phyloP scores from a whole-genome alignment of 495 filamentous ascomycete species.

The Tuber magnatum region DNA sequence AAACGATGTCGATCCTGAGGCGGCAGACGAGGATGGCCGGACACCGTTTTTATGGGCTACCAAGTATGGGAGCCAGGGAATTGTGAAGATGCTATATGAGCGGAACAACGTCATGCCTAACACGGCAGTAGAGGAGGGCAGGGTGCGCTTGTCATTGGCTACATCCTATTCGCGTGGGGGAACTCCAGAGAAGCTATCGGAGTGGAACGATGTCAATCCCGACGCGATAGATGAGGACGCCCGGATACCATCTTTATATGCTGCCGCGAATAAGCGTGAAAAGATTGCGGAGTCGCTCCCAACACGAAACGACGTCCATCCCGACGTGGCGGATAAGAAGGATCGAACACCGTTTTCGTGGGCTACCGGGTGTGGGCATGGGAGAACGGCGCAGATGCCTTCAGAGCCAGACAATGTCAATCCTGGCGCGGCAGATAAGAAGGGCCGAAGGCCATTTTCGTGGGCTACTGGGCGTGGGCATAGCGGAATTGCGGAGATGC shows the following conservation, averaged over 20 bases:
- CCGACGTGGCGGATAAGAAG: slow-evolving; percentile 10
- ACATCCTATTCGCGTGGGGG: slow-evolving; percentile 32
- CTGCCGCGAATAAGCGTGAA: slow-evolving; percentile 42
- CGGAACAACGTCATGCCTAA: slow-evolving; percentile 35
- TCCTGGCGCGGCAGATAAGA: not conserved
- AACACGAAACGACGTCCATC: slow-evolving; percentile 4
- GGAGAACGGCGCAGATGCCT: not conserved
- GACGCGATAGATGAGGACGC: slow-evolving; percentile 25
- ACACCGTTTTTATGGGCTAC: slow-evolving; percentile 28
- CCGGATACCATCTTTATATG: slow-evolving; percentile 42
- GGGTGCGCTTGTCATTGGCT: slow-evolving; percentile 41
- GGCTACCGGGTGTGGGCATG: too few species aligned
- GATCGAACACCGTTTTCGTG: slow-evolving; percentile 32
- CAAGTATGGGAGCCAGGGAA: not conserved
- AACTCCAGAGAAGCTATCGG: slow-evolving; percentile 34
- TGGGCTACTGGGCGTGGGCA: too few species aligned
- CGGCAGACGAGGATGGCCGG: slow-evolving; percentile 15
- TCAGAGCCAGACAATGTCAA: slow-evolving; percentile 19
- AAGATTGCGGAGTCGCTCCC: slow-evolving; percentile 35
- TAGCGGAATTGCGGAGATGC: too few species aligned
- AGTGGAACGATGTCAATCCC: slow-evolving; percentile 11
- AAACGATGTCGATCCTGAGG: slow-evolving; percentile 13
- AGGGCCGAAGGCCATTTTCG: too few species aligned
- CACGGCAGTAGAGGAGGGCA: slow-evolving; percentile 8
- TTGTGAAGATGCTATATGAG: not conserved